A percentile compares a stretch with the other conserved stretches of the same genome.
Evolutionary conservation across 768 basidiomycete species (phyloP).

Genomic region (Russula foetens): DNA sequence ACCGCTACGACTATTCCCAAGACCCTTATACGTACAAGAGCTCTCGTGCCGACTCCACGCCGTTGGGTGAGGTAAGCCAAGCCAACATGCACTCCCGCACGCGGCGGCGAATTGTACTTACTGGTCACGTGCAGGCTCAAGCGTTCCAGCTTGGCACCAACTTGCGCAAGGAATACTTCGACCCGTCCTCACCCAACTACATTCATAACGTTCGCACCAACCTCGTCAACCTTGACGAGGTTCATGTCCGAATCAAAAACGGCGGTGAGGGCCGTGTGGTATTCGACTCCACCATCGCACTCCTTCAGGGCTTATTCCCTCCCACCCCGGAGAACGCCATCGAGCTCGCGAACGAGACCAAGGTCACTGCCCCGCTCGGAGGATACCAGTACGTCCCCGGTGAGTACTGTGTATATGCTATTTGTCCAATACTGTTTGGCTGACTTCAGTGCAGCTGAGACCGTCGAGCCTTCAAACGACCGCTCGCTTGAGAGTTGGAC

Average conservation of each 20-base stretch:
- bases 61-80: constrained; percentile 65
- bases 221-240: constrained; percentile 63
- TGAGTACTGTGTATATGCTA: constrained; percentile 22
- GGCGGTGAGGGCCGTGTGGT: constrained; percentile 82
- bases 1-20: constrained; percentile 58
- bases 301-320: constrained; percentile 82
- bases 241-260: constrained; percentile 73
- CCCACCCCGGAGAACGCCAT: constrained; percentile 68
- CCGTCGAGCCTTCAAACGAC: constrained; percentile 79
- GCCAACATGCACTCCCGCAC: background rate
- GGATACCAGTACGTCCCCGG: constrained; percentile 88
- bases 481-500: constrained; percentile 81
- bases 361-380: constrained; percentile 61
- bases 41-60: constrained; percentile 59
- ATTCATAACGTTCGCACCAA: constrained; percentile 58
- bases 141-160: constrained; percentile 54
- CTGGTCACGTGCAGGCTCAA: constrained; percentile 40
- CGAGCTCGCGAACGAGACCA: constrained; percentile 69
- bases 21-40: constrained; percentile 60
- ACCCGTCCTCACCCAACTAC: constrained; percentile 56
- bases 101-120: background rate
- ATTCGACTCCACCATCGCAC: constrained; percentile 77
- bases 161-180: constrained; percentile 61
- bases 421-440: background rate
- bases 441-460: constrained; percentile 47